A percentile compares a stretch with the other conserved stretches of the same genome.
phyloP scores from a whole-genome alignment of 306 rosid genomes.

The Acmispon strigosus region DNA sequence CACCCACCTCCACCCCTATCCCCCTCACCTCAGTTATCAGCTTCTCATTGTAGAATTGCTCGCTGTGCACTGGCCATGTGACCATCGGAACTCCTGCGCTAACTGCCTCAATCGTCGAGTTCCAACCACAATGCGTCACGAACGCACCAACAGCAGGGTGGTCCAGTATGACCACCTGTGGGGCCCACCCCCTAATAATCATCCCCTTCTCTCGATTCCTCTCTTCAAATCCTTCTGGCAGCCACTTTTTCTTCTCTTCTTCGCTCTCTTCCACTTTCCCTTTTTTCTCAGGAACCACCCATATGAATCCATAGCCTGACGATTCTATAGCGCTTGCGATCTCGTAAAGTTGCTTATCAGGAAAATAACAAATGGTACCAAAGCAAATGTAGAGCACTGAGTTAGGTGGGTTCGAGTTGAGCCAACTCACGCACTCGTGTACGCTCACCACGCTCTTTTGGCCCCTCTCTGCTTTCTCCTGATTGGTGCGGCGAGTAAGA shows the following conservation, averaged over 20 bases:
- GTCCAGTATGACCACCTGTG: slow-evolving; percentile 3
- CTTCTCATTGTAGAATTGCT: slow-evolving; percentile 33
- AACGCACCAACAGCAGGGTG: slow-evolving; percentile 17
- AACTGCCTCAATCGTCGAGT: slow-evolving; percentile 3
- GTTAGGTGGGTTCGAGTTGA: slow-evolving; percentile 8
- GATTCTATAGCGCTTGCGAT: slow-evolving; percentile 25
- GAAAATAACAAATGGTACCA: slow-evolving; percentile 14
- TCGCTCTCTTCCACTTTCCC: slow-evolving; percentile 1
- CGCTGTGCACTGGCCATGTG: slow-evolving; percentile 24
- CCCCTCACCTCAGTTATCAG: slow-evolving; percentile 19
- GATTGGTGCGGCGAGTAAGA: not conserved
- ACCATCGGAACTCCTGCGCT: slow-evolving; percentile 24
- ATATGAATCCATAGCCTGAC: not conserved
- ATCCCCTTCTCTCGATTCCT: slow-evolving; percentile 4
- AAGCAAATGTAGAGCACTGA: slow-evolving; percentile 29
- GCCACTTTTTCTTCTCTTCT: slow-evolving; percentile 23
- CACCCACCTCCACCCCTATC: slow-evolving; percentile 35
- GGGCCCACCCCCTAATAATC: slow-evolving; percentile 31
- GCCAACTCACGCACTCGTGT: slow-evolving; percentile 21
- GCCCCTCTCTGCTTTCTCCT: slow-evolving; percentile 20
- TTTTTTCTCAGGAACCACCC: slow-evolving; percentile 32
- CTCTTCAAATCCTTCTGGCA: slow-evolving; percentile 24
- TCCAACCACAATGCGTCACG: slow-evolving; percentile 32
- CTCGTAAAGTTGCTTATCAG: slow-evolving; percentile 21
- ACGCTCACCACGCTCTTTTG: slow-evolving; percentile 1